A percentile compares a stretch with the other conserved stretches of the same genome.
These are phyloP conservation scores for Cutaneotrichosporon spelunceum DNA, from an alignment of 1,284 basidiomycete species.

Conservation along the genomic window DNA sequence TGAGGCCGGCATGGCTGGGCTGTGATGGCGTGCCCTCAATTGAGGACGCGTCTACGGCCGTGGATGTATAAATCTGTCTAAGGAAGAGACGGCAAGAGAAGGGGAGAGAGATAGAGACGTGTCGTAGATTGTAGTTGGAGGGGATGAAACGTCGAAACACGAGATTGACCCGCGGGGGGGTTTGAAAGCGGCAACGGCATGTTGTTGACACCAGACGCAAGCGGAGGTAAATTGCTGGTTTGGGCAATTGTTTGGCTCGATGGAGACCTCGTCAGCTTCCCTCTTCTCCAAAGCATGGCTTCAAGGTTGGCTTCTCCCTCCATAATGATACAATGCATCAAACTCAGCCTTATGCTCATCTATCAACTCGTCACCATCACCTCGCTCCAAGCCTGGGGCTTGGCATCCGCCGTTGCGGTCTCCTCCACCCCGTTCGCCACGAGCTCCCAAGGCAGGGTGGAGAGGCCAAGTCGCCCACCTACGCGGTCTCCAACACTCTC, in stretches of 20 bases:
- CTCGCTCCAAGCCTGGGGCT: not conserved
- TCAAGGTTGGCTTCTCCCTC: not conserved
- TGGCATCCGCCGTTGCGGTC: not conserved
- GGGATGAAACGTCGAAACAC: not conserved
- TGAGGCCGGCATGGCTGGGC: slow-evolving; percentile 32
- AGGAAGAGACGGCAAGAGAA: not conserved
- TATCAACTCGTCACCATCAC: not conserved
- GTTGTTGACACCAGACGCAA: slow-evolving; percentile 13
- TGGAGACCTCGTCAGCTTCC: too few relatives aligned
- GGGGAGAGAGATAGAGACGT: not conserved
- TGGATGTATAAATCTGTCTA: not conserved
- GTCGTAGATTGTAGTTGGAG: not conserved
- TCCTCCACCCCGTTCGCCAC: not conserved
- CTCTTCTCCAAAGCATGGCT: too few relatives aligned
- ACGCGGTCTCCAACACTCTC: not conserved
- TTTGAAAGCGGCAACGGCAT: not conserved
- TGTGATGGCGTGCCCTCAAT: not conserved
- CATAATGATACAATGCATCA: slow-evolving; percentile 1
- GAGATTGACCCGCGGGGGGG: not conserved
- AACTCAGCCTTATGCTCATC: not conserved
- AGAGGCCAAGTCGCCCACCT: not conserved
- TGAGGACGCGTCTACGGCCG: not conserved
- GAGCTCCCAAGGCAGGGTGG: not conserved
- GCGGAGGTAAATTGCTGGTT: slow-evolving; percentile 4
- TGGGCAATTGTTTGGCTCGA: slow-evolving; percentile 6